Evolutionary conservation across 345 rosid species (phyloP).

Genomic region (Euphorbia peplus): DNA sequence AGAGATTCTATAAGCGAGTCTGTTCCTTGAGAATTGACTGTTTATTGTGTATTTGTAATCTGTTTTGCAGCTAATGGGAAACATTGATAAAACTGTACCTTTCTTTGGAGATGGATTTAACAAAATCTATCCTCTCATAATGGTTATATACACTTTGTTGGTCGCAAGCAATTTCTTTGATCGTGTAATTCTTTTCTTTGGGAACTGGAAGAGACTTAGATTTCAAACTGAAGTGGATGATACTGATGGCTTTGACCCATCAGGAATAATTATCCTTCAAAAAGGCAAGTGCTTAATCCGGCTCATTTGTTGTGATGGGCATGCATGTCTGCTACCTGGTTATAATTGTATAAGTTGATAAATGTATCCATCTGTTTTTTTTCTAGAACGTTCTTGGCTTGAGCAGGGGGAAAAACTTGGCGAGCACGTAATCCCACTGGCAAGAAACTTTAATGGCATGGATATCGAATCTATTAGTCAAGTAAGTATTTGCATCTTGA

Average conservation of each 20-base stretch:
- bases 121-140: conserved; percentile 90
- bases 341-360: not conserved
- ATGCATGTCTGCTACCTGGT: not conserved
- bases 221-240: conserved; percentile 85
- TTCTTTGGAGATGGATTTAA: conserved; percentile 82
- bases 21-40: conserved; percentile 5
- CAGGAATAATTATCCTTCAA: conserved; percentile 82
- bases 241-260: conserved; percentile 89
- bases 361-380: not conserved
- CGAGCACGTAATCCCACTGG: conserved; percentile 87
- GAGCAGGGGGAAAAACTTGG: conserved; percentile 85
- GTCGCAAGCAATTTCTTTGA: conserved; percentile 94
- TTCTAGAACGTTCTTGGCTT: conserved; percentile 77
- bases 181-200: conserved; percentile 81
- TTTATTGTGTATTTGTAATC: conserved; percentile 12
- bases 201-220: conserved; percentile 87
- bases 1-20: not conserved
- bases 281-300: conserved; percentile 49
- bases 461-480: conserved; percentile 58
- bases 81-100: conserved; percentile 78
- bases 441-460: conserved; percentile 71
- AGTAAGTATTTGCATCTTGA: conserved; percentile 38
- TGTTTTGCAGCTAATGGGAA: conserved; percentile 90
- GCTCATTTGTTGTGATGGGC: not conserved
- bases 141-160: conserved; percentile 89